These are phyloP conservation scores for Adansonia digitata DNA, from an alignment of 345 rosid species.

Conservation along the genomic window DNA sequence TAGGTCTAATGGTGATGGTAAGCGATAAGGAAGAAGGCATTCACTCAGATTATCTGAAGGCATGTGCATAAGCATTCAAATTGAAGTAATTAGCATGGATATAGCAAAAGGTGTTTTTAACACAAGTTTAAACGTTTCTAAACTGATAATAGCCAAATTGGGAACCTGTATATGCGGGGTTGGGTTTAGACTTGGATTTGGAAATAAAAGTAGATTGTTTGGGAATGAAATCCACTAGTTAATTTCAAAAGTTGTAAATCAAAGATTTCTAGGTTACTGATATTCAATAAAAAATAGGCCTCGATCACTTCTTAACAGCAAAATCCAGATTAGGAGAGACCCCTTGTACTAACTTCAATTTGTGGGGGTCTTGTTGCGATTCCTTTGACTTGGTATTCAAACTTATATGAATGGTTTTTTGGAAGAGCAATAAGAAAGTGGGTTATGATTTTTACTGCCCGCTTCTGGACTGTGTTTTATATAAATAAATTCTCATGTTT, in stretches of 20 bases:
- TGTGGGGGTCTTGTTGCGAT: background rate
- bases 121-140: background rate
- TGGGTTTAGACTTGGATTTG: background rate
- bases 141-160: background rate
- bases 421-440: background rate
- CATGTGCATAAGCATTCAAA: background rate
- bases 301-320: background rate
- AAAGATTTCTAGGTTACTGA: background rate
- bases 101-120: background rate
- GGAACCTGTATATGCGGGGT: background rate
- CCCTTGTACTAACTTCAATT: background rate
- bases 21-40: slow-evolving; percentile 22
- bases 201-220: background rate
- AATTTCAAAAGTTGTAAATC: background rate
- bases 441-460: background rate
- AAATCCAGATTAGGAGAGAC: background rate
- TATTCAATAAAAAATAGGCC: background rate
- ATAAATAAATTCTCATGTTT: background rate
- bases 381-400: background rate
- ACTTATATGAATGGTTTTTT: background rate
- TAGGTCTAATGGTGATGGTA: slow-evolving; percentile 35
- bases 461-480: background rate
- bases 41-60: slow-evolving; percentile 1
- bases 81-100: background rate
- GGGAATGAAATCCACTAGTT: background rate